These are phyloP conservation scores for Zymoseptoria tritici DNA, from an alignment of 2,329 filamentous ascomycete genomes.

Conservation along the genomic window DNA sequence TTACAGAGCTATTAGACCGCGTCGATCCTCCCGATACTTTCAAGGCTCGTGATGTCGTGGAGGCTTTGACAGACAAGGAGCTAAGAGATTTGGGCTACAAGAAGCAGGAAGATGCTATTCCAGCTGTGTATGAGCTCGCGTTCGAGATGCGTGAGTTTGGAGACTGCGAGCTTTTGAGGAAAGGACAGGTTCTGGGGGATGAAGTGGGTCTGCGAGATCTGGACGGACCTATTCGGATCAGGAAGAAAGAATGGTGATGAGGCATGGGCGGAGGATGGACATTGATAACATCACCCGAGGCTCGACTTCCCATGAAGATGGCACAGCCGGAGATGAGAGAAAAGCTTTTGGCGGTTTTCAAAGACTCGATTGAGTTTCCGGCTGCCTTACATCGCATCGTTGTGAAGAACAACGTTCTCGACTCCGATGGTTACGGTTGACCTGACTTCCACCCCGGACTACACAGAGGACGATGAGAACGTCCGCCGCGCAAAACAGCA, in stretches of 20 bases:
- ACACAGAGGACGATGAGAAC: too few relatives aligned
- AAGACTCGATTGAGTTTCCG: too few relatives aligned
- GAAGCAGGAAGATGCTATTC: conserved; percentile 42
- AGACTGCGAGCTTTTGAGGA: conserved; percentile 43
- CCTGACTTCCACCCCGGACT: too few relatives aligned
- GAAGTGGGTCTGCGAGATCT: conserved; percentile 33
- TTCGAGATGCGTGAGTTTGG: conserved; percentile 40
- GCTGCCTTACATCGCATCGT: too few relatives aligned
- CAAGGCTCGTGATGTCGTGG: conserved; percentile 44
- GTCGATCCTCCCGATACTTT: conserved; percentile 41
- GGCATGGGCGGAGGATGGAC: neutral
- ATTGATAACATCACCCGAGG: neutral
- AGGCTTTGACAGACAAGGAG: conserved; percentile 35
- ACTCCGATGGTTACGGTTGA: too few relatives aligned
- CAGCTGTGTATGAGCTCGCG: conserved; percentile 36
- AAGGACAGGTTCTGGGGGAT: conserved; percentile 34
- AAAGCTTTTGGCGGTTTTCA: too few relatives aligned
- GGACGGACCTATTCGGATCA: conserved; percentile 39
- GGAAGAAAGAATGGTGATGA: conserved; percentile 19
- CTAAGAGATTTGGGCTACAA: conserved; percentile 30
- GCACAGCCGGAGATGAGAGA: too few relatives aligned
- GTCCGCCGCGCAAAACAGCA: too few relatives aligned
- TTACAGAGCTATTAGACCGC: conserved; percentile 24
- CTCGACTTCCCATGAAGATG: neutral
- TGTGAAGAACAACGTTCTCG: too few relatives aligned